Evolutionary conservation across 495 filamentous ascomycete species (phyloP).

Genomic region (Hypoxylon lienhwacheense): DNA sequence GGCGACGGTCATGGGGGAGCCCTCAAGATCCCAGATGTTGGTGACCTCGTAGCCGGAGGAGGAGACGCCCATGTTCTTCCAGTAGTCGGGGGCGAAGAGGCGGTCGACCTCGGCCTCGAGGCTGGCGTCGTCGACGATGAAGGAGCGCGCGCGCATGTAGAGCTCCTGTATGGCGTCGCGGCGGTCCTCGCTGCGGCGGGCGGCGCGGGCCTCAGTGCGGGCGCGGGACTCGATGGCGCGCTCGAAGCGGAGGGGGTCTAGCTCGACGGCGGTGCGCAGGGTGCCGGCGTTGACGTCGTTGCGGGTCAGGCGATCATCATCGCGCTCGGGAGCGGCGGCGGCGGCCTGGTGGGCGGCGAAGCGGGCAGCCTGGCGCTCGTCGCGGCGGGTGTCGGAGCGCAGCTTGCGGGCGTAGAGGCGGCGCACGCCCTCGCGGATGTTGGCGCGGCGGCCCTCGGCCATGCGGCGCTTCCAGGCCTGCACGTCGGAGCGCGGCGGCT

Average conservation of each 20-base stretch:
- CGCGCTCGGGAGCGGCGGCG: slow-evolving; percentile 43
- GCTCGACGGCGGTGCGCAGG: slow-evolving; percentile 31
- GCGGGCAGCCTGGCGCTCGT: slow-evolving; percentile 12
- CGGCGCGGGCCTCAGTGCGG: slow-evolving; percentile 24
- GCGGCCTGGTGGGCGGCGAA: slow-evolving; percentile 33
- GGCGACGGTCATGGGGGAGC: slow-evolving; percentile 38
- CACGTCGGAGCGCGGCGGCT: slow-evolving; percentile 34
- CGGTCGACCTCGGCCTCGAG: slow-evolving; percentile 43
- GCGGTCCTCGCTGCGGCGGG: slow-evolving; percentile 42
- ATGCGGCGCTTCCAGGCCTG: slow-evolving; percentile 41
- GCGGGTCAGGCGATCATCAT: slow-evolving; percentile 51
- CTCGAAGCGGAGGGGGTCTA: slow-evolving; percentile 43
- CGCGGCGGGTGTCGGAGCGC: slow-evolving; percentile 13
- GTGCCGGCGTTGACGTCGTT: slow-evolving; percentile 40
- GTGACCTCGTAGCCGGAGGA: slow-evolving; percentile 18
- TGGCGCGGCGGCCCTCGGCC: slow-evolving; percentile 43
- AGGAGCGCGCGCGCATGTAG: slow-evolving; percentile 50
- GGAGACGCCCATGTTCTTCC: slow-evolving; percentile 15
- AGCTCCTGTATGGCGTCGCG: slow-evolving; percentile 51
- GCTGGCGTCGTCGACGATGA: slow-evolving; percentile 51
- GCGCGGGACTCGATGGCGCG: slow-evolving; percentile 30
- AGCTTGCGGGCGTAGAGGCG: slow-evolving; percentile 46
- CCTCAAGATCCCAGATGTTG: slow-evolving; percentile 47
- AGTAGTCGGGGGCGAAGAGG: slow-evolving; percentile 41
- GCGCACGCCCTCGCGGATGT: slow-evolving; percentile 42